Evolutionary conservation across 495 filamentous ascomycete genomes (phyloP).

Genomic region (Penicillium waksmanii): DNA sequence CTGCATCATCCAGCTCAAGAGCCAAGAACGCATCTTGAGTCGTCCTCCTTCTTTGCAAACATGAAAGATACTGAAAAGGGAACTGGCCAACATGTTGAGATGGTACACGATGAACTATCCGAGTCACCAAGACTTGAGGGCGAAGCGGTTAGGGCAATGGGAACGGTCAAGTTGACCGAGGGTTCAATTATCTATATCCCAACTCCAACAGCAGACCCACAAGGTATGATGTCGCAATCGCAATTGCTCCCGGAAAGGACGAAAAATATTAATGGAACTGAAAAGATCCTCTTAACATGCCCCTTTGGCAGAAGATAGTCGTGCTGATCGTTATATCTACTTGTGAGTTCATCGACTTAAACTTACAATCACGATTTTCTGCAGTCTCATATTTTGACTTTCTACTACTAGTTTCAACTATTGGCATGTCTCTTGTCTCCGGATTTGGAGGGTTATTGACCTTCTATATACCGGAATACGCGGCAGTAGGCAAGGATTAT

Average conservation of each 20-base stretch:
- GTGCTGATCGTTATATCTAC: conserved; percentile 33
- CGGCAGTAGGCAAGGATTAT: conserved; percentile 26
- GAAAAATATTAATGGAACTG: not conserved
- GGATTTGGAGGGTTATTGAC: conserved; percentile 33
- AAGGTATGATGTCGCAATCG: conserved; percentile 10
- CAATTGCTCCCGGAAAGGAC: not conserved
- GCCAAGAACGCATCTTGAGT: not conserved
- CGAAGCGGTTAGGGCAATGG: conserved; percentile 24
- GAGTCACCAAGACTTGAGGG: not conserved
- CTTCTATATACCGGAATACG: conserved; percentile 27
- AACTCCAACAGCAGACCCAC: conserved; percentile 34
- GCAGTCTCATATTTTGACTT: not conserved
- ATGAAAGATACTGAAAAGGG: conserved; percentile 17
- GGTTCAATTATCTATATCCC: conserved; percentile 35
- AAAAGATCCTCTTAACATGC: conserved; percentile 36
- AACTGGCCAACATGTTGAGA: conserved; percentile 24
- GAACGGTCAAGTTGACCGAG: conserved; percentile 35
- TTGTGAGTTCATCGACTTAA: conserved; percentile 16
- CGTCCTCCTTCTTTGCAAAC: not conserved
- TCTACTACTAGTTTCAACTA: conserved; percentile 25
- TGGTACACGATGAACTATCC: conserved; percentile 15
- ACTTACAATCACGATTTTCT: not conserved
- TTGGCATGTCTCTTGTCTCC: conserved; percentile 34
- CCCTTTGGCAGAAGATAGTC: conserved; percentile 29
- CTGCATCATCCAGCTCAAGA: not conserved